Base-by-base conservation (phyloP, 345 rosid species). In the Camelina hispida region DNA sequence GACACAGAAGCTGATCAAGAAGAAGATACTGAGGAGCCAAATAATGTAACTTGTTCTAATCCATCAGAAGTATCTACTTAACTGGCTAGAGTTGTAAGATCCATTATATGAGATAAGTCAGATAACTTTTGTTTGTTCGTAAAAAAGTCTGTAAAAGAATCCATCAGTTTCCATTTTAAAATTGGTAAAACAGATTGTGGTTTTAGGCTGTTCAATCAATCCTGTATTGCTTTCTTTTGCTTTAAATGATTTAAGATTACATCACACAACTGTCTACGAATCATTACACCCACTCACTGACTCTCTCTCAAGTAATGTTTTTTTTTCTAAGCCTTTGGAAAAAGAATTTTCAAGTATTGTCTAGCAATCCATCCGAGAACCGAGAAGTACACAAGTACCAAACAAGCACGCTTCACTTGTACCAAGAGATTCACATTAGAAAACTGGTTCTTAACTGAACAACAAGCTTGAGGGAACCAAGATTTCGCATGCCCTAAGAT, bases 281-380 rank as follows among this genome's bases (percentile, higher is more conserved):
- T 77, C 61, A 48, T 69, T 77, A 63, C 80, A 77, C 15, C 16
- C 14, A 23, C 28, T 42, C 57, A 22, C 20, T 20, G 15, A 35
- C 46, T 69, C 71, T 62, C 38, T 42, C 51, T 52, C 68, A 62
- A 44, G 63, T 16, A 32, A 76, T 62, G 22, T 60, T 43, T 74
- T 22, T 74, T 22, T 48, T 18, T 50, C 72, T 71, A 69, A 60
- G 71, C 75, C 69, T 80, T 73, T 18, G 84, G 81, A 22, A 90
- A 75, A 66, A 87, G 75, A 79, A 80, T 66, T 81, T 81, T 84
- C 35, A 80, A 83, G 64, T 85, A 87, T 47, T 84, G 83, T 56
- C 79, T 54, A 22, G 84, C 81, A 73, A 91, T 77, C 97, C 87
- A 89, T 62, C 93, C 84, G 13, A 82, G 65, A 65, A 86, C 28